A percentile compares a stretch with the other conserved stretches of the same genome.
Conservation (phyloP, 1,139 yeast species). For the Lodderomyces theae region DNA sequence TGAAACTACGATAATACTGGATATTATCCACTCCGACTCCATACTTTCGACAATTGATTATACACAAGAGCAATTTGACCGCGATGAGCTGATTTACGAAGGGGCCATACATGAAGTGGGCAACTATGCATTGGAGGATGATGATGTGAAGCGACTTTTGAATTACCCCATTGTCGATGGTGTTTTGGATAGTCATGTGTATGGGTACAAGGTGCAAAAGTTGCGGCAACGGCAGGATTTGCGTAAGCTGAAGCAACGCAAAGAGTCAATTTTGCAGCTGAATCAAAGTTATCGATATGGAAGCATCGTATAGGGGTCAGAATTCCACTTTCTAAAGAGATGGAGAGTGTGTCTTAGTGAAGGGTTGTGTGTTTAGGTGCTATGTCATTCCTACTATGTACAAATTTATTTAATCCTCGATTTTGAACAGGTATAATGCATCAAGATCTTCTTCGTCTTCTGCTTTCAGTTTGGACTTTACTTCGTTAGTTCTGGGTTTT, state of each 20-base stretch:
- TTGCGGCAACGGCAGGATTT: slow-evolving; percentile 26
- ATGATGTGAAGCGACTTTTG: slow-evolving; percentile 32
- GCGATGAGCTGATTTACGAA: slow-evolving; percentile 38
- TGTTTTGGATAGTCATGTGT: slow-evolving; percentile 40
- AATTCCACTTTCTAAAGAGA: too few species aligned
- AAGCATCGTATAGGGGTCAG: slow-evolving; percentile 22
- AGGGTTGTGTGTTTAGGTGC: too few species aligned
- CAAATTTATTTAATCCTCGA: slow-evolving; percentile 28
- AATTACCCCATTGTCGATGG: slow-evolving; percentile 49
- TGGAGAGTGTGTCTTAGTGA: too few species aligned
- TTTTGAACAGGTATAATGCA: slow-evolving; percentile 40
- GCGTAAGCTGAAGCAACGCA: slow-evolving; percentile 18
- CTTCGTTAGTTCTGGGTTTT: slow-evolving; percentile 9
- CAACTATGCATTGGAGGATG: slow-evolving; percentile 40
- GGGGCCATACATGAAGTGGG: slow-evolving; percentile 35
- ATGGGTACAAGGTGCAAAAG: slow-evolving; percentile 43
- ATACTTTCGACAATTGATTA: slow-evolving; percentile 24
- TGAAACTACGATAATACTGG: slow-evolving; percentile 19
- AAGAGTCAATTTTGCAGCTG: slow-evolving; percentile 8
- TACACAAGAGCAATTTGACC: slow-evolving; percentile 37
- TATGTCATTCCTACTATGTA: too few species aligned
- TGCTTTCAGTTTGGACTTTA: slow-evolving; percentile 11
- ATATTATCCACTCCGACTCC: slow-evolving; percentile 25
- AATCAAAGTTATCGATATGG: slow-evolving; percentile 24
- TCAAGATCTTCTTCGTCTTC: slow-evolving; percentile 36